Evolutionary conservation across 495 filamentous ascomycete species (phyloP).

Genomic region (Xylaria flabelliformis): DNA sequence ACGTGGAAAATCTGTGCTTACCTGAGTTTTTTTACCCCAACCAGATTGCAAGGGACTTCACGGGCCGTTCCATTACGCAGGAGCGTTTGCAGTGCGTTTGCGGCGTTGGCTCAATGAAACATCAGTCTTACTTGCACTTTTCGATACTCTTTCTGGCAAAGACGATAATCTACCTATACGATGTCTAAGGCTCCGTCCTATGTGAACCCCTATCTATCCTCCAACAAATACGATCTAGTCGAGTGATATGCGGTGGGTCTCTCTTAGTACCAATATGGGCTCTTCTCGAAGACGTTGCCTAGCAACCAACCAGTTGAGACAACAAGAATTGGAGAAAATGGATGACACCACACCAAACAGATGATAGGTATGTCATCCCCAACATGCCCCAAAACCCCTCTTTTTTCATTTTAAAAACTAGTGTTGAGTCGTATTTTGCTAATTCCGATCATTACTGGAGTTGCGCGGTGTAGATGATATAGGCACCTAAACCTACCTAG

Average conservation of each 20-base stretch:
- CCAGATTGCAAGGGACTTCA: conserved; percentile 6
- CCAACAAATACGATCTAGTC: neutral
- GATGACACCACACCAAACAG: neutral
- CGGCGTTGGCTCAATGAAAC: conserved; percentile 21
- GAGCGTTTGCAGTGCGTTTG: neutral
- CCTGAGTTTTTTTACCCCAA: neutral
- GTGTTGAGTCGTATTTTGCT: neutral
- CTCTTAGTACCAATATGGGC: neutral
- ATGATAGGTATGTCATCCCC: neutral
- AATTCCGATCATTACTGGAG: neutral
- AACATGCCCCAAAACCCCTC: neutral
- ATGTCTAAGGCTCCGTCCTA: neutral
- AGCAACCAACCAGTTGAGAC: conserved; percentile 17
- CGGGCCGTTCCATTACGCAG: conserved; percentile 23
- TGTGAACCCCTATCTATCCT: neutral
- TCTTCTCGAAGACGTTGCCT: conserved; percentile 19
- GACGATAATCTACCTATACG: neutral
- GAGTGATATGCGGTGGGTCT: neutral
- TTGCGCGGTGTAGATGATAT: neutral
- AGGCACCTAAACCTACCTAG: neutral
- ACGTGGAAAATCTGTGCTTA: neutral
- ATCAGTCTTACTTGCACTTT: neutral
- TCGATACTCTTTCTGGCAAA: neutral
- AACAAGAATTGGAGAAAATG: neutral
- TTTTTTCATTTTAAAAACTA: neutral